A percentile compares a stretch with the other conserved stretches of the same genome.
Conservation (phyloP, 2,329 filamentous ascomycete genomes). For the Colletotrichum musicola region DNA sequence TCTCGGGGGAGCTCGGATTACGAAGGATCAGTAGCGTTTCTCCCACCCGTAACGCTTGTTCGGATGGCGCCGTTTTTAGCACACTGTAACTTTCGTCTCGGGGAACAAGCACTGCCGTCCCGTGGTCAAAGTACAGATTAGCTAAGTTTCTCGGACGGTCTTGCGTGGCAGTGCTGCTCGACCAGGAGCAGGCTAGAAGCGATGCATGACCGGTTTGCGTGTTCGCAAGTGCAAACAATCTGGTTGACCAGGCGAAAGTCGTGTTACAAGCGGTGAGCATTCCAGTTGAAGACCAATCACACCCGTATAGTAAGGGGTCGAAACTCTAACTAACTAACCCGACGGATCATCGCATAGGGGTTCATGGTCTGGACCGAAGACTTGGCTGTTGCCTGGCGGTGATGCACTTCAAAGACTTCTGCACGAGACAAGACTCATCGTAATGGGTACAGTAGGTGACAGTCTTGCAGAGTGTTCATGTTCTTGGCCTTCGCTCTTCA, state of each 20-base stretch:
- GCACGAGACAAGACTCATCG: too few species aligned
- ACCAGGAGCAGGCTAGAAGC: not conserved
- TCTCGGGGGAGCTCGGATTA: not conserved
- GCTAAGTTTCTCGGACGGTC: not conserved
- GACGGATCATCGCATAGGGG: too few species aligned
- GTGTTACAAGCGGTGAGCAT: not conserved
- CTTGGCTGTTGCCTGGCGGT: too few species aligned
- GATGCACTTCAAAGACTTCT: too few species aligned
- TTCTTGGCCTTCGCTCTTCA: not conserved
- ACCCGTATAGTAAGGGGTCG: not conserved
- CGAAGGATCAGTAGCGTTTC: conserved; percentile 1
- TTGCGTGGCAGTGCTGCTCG: not conserved
- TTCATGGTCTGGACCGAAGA: too few species aligned
- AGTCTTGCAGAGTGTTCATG: not conserved
- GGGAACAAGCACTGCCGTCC: not conserved
- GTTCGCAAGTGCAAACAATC: not conserved
- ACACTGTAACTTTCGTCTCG: not conserved
- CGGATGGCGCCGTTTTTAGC: not conserved
- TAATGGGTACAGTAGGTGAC: too few species aligned
- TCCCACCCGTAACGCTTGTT: not conserved
- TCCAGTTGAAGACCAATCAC: not conserved
- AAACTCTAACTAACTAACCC: not conserved
- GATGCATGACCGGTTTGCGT: not conserved
- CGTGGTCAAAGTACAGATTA: not conserved
- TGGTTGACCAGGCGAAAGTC: not conserved